Base-by-base conservation (phyloP, 306 rosid species). In the Fagus sylvatica region DNA sequence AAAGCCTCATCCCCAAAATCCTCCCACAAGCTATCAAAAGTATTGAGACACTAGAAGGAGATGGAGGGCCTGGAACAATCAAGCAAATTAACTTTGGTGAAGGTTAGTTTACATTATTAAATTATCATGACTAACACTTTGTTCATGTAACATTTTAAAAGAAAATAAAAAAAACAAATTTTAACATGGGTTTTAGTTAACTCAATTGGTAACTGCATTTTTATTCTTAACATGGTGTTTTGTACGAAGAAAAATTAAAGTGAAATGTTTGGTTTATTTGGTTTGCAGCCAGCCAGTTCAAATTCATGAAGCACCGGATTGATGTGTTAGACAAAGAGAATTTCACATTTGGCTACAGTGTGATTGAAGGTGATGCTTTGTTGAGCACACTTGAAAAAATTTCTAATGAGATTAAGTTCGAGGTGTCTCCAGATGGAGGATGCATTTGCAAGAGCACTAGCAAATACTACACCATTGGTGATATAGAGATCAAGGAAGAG, bases 1-100 rank as follows among this genome's bases (percentile, higher is more conserved):
- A 33, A 75, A 68, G 34, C 16, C 80, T 84, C 33, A n/a, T 78
- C 46, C 83, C 89, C 1, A 88, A 84, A 75, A 66, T 83, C 55
- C 71, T 65, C 0, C 76, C 85, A 1, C 30, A 71, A 1, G 65
- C 82, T 49, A n/a, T 78, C 7, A 3, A 75, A 49, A 72, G 43
- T 37, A 30, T 17, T 0, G 88, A 89, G 71, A 65, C 53, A 34
- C 2, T 88, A n/a, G 78, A 84, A 72, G 89, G 89, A 57, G 51
- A 88, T 76, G 90, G 91, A 1, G 90, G 87, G 0, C 82, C 85
- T 7, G 93, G 91, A 83, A 70, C 88, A 73, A 81, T 87, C 59
- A 83, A 74, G 66, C 74, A 83, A 57, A 72, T 84, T 33, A 66
- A 74, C 72, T 57, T 80, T 22, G 72, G 43, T 46, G 73, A 73